These are phyloP conservation scores for Solanum pennellii DNA, from an alignment of 257 asterid genomes.

Conservation along the genomic window DNA sequence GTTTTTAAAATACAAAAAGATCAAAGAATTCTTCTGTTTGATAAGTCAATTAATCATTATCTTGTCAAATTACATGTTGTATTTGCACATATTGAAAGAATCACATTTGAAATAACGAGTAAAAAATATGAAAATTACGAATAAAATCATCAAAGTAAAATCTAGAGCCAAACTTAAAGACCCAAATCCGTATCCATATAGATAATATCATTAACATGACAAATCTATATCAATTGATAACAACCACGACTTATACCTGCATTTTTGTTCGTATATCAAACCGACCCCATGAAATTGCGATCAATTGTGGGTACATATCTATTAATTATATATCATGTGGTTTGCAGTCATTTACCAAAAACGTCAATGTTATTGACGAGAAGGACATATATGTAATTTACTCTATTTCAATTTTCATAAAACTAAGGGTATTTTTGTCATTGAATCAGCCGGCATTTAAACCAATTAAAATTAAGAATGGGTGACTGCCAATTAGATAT, in stretches of 20 bases:
- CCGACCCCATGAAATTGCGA: background rate
- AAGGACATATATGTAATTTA: background rate
- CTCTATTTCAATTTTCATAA: background rate
- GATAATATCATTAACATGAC: background rate
- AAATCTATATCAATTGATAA: background rate
- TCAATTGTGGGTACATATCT: background rate
- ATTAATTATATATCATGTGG: background rate
- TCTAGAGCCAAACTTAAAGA: background rate
- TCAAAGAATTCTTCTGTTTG: too few relatives aligned
- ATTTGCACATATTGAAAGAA: background rate
- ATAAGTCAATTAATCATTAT: too few relatives aligned
- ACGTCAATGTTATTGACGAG: background rate
- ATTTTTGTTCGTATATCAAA: background rate
- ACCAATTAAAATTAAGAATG: background rate
- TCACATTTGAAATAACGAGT: too few relatives aligned
- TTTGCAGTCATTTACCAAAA: background rate
- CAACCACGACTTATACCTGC: background rate
- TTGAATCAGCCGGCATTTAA: background rate
- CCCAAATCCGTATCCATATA: background rate
- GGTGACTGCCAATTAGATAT: background rate
- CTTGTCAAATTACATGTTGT: background rate
- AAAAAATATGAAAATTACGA: background rate
- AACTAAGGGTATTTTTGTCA: constrained; percentile 5
- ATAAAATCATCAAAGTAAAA: background rate
- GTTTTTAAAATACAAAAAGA: too few relatives aligned